Percentiles rank a stretch among this genome's conserved stretches.
Conservation (phyloP, 176 grass and related monocot genomes). For the Ensete ventricosum region DNA sequence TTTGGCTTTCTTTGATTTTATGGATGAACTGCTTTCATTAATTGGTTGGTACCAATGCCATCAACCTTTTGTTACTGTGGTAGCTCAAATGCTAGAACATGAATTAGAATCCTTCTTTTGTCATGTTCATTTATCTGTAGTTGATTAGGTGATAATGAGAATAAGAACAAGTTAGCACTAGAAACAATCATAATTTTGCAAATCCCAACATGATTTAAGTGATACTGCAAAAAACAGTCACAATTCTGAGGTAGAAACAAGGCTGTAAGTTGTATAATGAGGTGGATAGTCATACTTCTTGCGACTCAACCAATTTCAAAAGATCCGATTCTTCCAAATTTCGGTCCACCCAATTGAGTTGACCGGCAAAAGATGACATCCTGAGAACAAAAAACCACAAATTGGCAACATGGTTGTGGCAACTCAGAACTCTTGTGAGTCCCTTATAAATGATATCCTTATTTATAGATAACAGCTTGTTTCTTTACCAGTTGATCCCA, state of each 20-base stretch:
- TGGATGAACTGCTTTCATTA: not conserved
- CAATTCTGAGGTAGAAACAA: too few species aligned
- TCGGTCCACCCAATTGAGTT: not conserved
- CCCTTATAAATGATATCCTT: too few species aligned
- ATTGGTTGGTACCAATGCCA: not conserved
- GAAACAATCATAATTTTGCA: not conserved
- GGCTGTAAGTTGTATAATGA: too few species aligned
- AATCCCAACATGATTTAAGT: too few species aligned
- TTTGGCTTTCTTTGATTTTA: too few species aligned
- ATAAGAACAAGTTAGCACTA: not conserved
- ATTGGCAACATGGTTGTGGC: not conserved
- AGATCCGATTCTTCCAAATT: not conserved
- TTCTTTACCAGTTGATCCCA: too few species aligned
- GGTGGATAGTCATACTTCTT: too few species aligned
- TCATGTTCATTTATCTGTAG: not conserved
- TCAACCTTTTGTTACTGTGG: not conserved
- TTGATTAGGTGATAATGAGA: not conserved
- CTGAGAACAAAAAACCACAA: not conserved
- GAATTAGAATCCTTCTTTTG: not conserved
- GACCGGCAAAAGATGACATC: not conserved
- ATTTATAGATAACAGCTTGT: too few species aligned
- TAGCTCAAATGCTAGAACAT: not conserved
- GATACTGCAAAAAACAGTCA: too few species aligned
- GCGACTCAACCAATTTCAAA: not conserved
- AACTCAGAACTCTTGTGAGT: not conserved